These are phyloP conservation scores for Lecanicillium sp. DNA, from an alignment of 2,329 filamentous ascomycete genomes.

Conservation along the genomic window DNA sequence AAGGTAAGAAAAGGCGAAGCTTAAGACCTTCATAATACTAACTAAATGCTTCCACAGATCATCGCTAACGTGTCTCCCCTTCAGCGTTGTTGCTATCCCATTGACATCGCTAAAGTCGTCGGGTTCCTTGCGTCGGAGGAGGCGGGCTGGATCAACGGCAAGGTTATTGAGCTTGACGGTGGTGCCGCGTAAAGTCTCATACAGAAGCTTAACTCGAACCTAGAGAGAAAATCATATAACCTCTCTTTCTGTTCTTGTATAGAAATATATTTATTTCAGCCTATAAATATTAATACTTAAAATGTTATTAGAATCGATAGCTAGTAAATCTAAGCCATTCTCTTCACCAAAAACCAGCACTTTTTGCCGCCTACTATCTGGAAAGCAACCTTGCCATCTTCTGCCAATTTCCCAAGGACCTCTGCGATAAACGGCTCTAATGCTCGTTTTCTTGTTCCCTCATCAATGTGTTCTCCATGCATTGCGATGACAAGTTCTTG, in stretches of 20 bases:
- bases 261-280: no score
- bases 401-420: slow-evolving; percentile 36
- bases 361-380: slow-evolving; percentile 26
- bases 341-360: no score
- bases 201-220: no score
- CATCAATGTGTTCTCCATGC: slow-evolving; percentile 33
- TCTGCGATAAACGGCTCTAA: slow-evolving; percentile 39
- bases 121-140: slow-evolving; percentile 35
- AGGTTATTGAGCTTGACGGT: slow-evolving; percentile 30
- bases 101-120: slow-evolving; percentile 51
- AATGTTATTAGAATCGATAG: no score
- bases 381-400: slow-evolving; percentile 37
- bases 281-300: no score
- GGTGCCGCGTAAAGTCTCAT: neutral
- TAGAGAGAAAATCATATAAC: no score
- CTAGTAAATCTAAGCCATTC: no score
- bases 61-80: slow-evolving; percentile 59
- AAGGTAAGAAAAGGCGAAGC: slow-evolving; percentile 49
- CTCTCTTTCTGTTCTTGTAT: no score
- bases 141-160: slow-evolving; percentile 42
- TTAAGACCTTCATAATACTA: slow-evolving; percentile 45
- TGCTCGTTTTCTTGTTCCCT: slow-evolving; percentile 28
- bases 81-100: slow-evolving; percentile 59
- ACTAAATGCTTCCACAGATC: slow-evolving; percentile 26
- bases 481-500: slow-evolving; percentile 36